These are phyloP conservation scores for Tulasnella calospora DNA, from an alignment of 768 basidiomycete genomes.

Conservation along the genomic window DNA sequence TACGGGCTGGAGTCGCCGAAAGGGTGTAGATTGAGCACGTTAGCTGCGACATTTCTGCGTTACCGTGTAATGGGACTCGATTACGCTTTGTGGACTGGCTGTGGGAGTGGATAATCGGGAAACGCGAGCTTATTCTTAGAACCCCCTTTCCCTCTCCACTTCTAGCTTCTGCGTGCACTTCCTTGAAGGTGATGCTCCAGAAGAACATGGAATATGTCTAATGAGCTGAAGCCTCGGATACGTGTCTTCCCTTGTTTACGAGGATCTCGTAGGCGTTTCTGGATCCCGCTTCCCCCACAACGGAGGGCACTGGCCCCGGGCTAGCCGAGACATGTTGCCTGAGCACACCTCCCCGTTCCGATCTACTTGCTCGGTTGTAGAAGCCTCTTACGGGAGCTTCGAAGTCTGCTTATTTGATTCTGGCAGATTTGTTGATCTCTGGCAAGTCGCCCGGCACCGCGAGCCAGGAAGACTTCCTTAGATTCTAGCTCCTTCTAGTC, in stretches of 20 bases:
- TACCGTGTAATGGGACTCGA: neutral
- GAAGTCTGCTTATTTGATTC: neutral
- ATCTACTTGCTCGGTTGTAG: neutral
- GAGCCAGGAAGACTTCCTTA: neutral
- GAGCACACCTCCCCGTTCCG: neutral
- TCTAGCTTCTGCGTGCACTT: neutral
- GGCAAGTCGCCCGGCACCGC: neutral
- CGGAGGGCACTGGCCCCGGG: neutral
- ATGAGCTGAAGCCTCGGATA: neutral
- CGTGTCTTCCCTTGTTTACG: neutral
- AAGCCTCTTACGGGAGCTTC: neutral
- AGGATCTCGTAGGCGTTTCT: neutral
- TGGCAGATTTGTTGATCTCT: neutral
- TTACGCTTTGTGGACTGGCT: neutral
- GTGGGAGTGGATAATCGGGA: neutral
- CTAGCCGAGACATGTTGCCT: neutral
- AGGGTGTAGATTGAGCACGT: neutral
- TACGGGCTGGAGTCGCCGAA: neutral
- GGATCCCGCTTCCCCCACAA: neutral
- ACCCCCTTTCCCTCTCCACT: neutral
- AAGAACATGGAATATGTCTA: neutral
- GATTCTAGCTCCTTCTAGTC: neutral
- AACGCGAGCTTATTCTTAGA: neutral
- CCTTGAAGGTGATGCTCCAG: neutral
- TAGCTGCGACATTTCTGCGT: neutral